phyloP scores from a whole-genome alignment of 2,329 filamentous ascomycete species.

The Epicoccum sorghinum region DNA sequence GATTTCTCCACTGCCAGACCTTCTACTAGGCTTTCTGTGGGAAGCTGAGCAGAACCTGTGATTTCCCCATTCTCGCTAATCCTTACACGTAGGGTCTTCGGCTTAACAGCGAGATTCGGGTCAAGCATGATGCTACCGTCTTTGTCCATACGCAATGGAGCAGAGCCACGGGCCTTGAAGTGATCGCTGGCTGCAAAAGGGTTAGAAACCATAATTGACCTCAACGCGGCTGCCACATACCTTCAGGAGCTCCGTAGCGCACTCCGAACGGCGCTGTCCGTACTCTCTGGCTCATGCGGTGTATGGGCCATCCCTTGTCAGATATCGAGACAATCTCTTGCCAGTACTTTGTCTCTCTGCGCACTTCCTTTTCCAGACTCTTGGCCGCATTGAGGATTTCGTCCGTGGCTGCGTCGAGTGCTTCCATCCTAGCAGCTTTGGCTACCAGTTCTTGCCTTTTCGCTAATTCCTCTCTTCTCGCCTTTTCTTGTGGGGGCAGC shows the following conservation, averaged over 20 bases:
- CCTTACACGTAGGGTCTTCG: constrained; percentile 70
- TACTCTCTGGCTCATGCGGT: constrained; percentile 36
- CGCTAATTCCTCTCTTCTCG: constrained; percentile 41
- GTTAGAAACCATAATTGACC: neutral
- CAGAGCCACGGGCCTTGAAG: constrained; percentile 75
- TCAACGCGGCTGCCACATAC: constrained; percentile 42
- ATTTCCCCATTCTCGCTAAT: constrained; percentile 64
- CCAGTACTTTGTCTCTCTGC: constrained; percentile 87
- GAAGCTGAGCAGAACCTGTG: constrained; percentile 60
- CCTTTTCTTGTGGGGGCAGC: constrained; percentile 25
- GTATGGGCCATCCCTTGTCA: constrained; percentile 82
- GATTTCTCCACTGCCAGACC: constrained; percentile 68
- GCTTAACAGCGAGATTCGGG: constrained; percentile 61
- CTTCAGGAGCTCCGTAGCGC: constrained; percentile 86
- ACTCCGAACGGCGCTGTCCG: constrained; percentile 83
- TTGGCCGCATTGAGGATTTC: constrained; percentile 74
- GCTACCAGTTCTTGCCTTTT: constrained; percentile 57
- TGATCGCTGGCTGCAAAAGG: constrained; percentile 55
- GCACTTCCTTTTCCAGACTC: constrained; percentile 76
- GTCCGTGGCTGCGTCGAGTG: constrained; percentile 75
- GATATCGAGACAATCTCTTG: constrained; percentile 80
- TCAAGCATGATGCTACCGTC: constrained; percentile 80
- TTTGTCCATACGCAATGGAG: constrained; percentile 74
- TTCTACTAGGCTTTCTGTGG: constrained; percentile 27
- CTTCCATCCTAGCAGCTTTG: constrained; percentile 77